These are phyloP conservation scores for Pterocarpus santalinus DNA, from an alignment of 306 rosid species.

Conservation along the genomic window DNA sequence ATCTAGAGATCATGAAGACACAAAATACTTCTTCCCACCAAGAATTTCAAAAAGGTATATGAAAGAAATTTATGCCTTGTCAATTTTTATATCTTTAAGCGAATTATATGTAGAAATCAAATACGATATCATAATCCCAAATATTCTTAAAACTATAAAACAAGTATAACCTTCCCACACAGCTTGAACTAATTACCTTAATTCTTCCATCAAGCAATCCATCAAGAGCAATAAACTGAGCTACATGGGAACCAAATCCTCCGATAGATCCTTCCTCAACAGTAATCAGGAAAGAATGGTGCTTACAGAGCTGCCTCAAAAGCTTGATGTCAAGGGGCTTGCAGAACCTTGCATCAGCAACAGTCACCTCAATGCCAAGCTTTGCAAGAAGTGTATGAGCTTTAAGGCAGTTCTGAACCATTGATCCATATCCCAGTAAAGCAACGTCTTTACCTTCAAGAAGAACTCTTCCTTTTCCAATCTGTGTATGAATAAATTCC, in stretches of 20 bases:
- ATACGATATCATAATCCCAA: conserved; percentile 6
- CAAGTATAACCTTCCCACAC: not conserved
- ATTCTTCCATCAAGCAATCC: conserved; percentile 83
- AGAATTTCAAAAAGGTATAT: not conserved
- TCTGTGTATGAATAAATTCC: conserved; percentile 55
- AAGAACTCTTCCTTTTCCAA: conserved; percentile 84
- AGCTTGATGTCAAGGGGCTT: conserved; percentile 91
- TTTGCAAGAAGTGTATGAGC: conserved; percentile 82
- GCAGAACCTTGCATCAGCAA: conserved; percentile 98
- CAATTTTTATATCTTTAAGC: conserved; percentile 20
- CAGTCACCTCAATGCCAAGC: conserved; percentile 89
- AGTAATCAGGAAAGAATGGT: conserved; percentile 82
- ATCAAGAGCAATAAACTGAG: conserved; percentile 86
- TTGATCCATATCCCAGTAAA: conserved; percentile 91
- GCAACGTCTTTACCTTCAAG: conserved; percentile 89
- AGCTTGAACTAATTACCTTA: conserved; percentile 62
- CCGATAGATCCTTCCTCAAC: conserved; percentile 98
- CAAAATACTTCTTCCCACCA: not conserved
- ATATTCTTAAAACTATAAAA: conserved; percentile 6
- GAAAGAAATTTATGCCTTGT: conserved; percentile 2
- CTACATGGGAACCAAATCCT: conserved; percentile 96
- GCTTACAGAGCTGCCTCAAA: conserved; percentile 79
- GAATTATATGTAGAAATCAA: not conserved
- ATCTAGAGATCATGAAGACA: not conserved
- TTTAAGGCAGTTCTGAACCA: conserved; percentile 92